Percentiles rank a stretch among this genome's conserved stretches.
Evolutionary conservation across 177 flowering plant species (phyloP).

Genomic region (Vitis hybrid): DNA sequence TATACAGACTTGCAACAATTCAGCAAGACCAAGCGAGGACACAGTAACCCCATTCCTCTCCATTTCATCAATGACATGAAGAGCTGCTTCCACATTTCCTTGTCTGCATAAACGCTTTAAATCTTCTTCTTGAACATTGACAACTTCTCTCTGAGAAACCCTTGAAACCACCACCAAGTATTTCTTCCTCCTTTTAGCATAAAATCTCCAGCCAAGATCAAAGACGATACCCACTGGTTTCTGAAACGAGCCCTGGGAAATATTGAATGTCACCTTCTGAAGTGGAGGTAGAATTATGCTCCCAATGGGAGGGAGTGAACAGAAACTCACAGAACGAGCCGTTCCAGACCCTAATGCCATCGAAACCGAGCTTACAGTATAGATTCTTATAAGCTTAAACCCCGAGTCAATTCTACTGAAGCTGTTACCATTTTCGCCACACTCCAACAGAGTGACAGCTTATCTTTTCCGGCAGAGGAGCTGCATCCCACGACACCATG

Average conservation of each 20-base stretch:
- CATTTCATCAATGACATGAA: conserved; percentile 6
- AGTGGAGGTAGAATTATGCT: neutral
- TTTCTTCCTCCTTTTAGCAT: neutral
- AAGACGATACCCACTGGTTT: neutral
- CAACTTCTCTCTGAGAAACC: neutral
- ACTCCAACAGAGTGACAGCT: too few relatives aligned
- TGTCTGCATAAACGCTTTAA: conserved; percentile 17
- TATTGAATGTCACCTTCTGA: neutral
- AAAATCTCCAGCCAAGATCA: neutral
- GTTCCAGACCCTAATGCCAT: neutral
- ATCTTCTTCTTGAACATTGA: neutral
- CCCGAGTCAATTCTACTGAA: neutral
- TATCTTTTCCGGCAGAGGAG: too few relatives aligned
- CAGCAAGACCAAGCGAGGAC: neutral
- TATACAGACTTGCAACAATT: neutral
- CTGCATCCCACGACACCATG: too few relatives aligned
- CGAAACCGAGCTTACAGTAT: neutral
- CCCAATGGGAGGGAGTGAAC: neutral
- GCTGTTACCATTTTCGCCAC: too few relatives aligned
- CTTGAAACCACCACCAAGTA: neutral
- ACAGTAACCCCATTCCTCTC: neutral
- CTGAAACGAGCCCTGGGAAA: neutral
- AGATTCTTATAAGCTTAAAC: neutral
- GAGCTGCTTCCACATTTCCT: conserved; percentile 16
- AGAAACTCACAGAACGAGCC: neutral